Evolutionary conservation across 441 rosid genomes (phyloP).

Genomic region (Mallotus repandus): DNA sequence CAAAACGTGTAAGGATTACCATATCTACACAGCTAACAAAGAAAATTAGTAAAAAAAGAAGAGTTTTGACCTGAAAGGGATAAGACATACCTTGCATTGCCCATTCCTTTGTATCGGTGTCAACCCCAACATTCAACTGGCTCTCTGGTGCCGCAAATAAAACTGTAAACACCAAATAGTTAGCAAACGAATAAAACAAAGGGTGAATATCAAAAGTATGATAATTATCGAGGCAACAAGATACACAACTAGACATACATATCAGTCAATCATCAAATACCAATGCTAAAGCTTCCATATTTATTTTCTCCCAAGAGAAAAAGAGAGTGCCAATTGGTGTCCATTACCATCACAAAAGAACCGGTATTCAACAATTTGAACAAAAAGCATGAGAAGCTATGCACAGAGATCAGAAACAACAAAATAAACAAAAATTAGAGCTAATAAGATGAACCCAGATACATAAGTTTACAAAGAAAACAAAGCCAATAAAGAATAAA

Average conservation of each 20-base stretch:
- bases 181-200: neutral
- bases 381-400: neutral
- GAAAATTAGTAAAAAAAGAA: neutral
- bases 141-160: slow-evolving; percentile 48
- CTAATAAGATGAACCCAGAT: neutral
- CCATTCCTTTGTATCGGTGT: slow-evolving; percentile 61
- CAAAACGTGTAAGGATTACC: neutral
- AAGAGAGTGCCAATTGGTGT: too few relatives aligned
- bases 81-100: slow-evolving; percentile 57
- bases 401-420: neutral
- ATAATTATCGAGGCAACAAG: neutral
- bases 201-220: neutral
- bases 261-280: neutral
- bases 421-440: neutral
- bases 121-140: slow-evolving; percentile 38
- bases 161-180: slow-evolving; percentile 31
- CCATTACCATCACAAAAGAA: too few relatives aligned
- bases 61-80: neutral
- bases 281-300: neutral
- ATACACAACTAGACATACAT: neutral
- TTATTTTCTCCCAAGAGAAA: neutral
- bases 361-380: too few relatives aligned
- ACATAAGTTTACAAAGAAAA: neutral
- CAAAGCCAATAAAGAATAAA: neutral
- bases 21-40: neutral